Evolutionary conservation across 2,329 filamentous ascomycete species (phyloP), one percentile per base, ranked within the genome.

Genomic region (Neopestalotiopsis rosae): DNA sequence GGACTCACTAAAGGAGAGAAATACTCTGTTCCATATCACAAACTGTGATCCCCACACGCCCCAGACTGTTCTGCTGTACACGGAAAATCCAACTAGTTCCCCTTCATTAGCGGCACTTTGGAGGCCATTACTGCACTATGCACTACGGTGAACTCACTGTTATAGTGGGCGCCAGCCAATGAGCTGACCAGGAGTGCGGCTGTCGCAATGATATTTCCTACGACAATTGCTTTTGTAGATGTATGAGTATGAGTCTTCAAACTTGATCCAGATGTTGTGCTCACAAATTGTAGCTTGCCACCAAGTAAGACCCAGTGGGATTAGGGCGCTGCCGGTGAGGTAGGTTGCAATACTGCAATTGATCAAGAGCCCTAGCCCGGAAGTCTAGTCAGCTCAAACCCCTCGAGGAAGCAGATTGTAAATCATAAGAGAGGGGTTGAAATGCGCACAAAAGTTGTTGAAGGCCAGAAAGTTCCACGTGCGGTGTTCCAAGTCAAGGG

Each of bases 291-390:
- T 69, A 1, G 78, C 75, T 68, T 79, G 76, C 76, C 76, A 78
- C 76, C 75, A 79, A 1, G 72, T 75, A 28, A 79, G 71, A 14
- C 79, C 75, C 14, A 78, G 67, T 1, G 79, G 75, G 32, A 81
- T 77, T 57, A 81, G 72, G 0, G 78, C 79, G 64, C 69, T 70
- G 40, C 69, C 69, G 24, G 69, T 71, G 57, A 70, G 66, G 24
- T 71, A 71, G 7, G 64, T 66, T 64, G 75, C 74, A 61, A 79
- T 79, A 42, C 76, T 79, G 65, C 68, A 61, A 66, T 71, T 71
- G 68, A 70, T 64, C 13, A 69, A 40, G 38, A 71, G 72, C 72
- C 72, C 73, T 61, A 69, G 59, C 62, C 7, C 71, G n/a, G 68
- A 10, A 9, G 20, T n/a, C 34, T 5, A 34, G 66, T 49, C 38